phyloP scores from a whole-genome alignment of 495 filamentous ascomycete genomes.

The Xanthoparmelia taractica region DNA sequence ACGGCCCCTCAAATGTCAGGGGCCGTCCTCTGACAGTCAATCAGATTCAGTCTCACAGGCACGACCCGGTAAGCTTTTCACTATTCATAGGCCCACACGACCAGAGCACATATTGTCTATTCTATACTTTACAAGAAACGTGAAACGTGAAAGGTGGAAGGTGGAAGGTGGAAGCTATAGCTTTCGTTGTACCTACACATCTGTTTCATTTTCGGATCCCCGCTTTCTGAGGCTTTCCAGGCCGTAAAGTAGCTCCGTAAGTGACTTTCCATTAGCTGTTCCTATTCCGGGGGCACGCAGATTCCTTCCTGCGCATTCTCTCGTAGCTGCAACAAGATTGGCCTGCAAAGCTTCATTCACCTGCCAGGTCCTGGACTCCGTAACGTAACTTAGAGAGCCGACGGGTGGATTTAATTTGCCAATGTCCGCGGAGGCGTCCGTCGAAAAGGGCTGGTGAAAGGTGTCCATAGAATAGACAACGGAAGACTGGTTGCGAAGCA shows the following conservation, averaged over 20 bases:
- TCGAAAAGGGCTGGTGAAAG: conserved; percentile 38
- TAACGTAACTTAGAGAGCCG: conserved; percentile 5
- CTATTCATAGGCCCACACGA: no score
- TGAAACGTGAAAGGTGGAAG: no score
- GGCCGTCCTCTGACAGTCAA: no score
- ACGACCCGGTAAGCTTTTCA: no score
- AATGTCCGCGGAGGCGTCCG: conserved; percentile 30
- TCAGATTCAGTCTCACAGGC: no score
- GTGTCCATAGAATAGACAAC: conserved; percentile 53
- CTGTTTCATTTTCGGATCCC: conserved; percentile 32
- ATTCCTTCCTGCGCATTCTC: conserved; percentile 6
- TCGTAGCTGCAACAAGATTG: conserved; percentile 9
- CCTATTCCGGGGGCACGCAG: conserved; percentile 1
- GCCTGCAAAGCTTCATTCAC: not conserved
- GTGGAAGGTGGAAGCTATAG: no score
- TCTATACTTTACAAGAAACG: no score
- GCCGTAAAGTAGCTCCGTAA: conserved; percentile 56
- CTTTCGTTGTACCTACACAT: conserved; percentile 3
- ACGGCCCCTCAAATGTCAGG: no score
- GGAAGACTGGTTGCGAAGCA: conserved; percentile 30
- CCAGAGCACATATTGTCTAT: no score
- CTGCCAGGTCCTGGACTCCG: not conserved
- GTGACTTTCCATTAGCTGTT: conserved; percentile 10
- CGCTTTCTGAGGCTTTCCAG: conserved; percentile 69
- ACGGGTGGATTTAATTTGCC: not conserved